phyloP scores from a whole-genome alignment of 148 eudicot species.

The Cornus controversa region DNA sequence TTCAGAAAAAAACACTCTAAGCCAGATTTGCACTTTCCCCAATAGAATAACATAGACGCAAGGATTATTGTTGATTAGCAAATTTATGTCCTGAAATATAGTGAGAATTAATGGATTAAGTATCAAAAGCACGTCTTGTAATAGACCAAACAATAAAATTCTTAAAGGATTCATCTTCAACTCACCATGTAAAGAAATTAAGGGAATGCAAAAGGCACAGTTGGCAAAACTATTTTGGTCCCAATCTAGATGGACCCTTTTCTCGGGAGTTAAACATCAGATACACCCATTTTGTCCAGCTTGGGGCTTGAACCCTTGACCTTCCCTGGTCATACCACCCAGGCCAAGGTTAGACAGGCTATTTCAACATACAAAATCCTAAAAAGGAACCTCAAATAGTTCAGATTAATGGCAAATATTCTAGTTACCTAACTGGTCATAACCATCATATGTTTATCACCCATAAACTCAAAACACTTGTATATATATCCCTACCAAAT shows the following conservation, averaged over 20 bases:
- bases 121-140: not conserved
- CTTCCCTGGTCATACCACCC: no score
- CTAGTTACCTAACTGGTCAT: not conserved
- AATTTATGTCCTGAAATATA: not conserved
- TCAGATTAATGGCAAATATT: not conserved
- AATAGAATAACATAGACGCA: no score
- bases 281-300: no score
- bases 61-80: not conserved
- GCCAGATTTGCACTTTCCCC: not conserved
- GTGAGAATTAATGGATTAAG: not conserved
- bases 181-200: not conserved
- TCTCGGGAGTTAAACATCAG: no score
- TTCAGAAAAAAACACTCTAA: no score
- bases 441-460: not conserved
- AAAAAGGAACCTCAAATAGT: conserved; percentile 1
- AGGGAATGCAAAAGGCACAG: not conserved
- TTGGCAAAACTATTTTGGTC: not conserved
- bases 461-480: not conserved
- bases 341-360: no score
- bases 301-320: no score
- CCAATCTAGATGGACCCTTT: not conserved
- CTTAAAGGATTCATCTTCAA: no score
- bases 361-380: conserved; percentile 4
- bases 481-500: not conserved
- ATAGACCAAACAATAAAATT: not conserved